A percentile compares a stretch with the other conserved stretches of the same genome.
phyloP scores from a whole-genome alignment of 306 rosid species.

The Casuarina equisetifolia region DNA sequence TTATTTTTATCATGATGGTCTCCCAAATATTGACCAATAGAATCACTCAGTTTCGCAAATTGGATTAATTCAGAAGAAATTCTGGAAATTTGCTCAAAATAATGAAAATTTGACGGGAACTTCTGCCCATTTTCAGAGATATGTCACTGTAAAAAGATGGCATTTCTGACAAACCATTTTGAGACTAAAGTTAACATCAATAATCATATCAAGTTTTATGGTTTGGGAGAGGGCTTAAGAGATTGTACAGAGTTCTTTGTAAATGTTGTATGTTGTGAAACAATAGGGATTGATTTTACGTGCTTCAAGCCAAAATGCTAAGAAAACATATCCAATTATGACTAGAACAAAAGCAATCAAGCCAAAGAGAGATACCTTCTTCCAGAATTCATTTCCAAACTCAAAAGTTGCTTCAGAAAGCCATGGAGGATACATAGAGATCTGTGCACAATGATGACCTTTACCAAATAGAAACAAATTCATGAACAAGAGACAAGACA shows the following conservation, averaged over 20 bases:
- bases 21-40: not conserved
- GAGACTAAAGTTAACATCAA: not conserved
- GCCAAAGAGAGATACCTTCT: constrained; percentile 57
- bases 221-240: too few relatives aligned
- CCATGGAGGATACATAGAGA: constrained; percentile 61
- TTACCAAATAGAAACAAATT: constrained; percentile 26
- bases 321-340: not conserved
- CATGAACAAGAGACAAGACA: constrained; percentile 23
- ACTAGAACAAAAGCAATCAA: constrained; percentile 18
- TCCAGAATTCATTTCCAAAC: constrained; percentile 41
- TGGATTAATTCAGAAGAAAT: not conserved
- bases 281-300: too few relatives aligned
- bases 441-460: constrained; percentile 68
- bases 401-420: constrained; percentile 63
- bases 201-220: too few relatives aligned
- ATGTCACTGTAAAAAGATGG: not conserved
- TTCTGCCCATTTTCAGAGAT: not conserved
- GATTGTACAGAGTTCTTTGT: too few relatives aligned
- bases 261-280: too few relatives aligned
- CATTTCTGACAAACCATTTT: not conserved
- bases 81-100: not conserved
- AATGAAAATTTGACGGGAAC: not conserved
- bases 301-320: not conserved
- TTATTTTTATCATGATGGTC: not conserved
- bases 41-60: not conserved